Base-by-base conservation (phyloP, 768 basidiomycete genomes). In the Favolaschia claudopus region DNA sequence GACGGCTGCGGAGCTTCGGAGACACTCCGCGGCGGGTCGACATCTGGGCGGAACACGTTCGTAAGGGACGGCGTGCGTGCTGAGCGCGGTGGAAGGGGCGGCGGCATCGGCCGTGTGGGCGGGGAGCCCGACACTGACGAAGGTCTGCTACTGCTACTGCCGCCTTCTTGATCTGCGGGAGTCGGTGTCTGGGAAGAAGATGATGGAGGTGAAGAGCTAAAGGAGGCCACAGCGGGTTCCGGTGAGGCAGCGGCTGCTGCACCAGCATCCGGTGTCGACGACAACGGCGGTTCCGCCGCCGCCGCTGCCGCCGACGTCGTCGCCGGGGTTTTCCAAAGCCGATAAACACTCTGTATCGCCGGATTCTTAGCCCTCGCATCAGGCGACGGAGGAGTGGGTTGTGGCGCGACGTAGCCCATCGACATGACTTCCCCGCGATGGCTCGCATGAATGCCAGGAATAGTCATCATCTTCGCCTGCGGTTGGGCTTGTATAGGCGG, bases 401-500 rank as follows among this genome's bases (percentile, higher is more conserved):
- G 60, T 2, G 81, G 78, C 12, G 89, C 85, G 54, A 85, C 84
- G 66, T 91, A 88, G 12, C 93, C 93, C 81, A 95, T 82, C 4
- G 92, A 89, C 87, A 92, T 91, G 38, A 93, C 85, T 60, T 94
- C 91, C 9, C 89, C 90, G n/a, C 85, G 85, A 67, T 93, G 89
- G 65, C 87, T 91, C 4, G 86, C 91, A 67, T 93, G 92, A 58
- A 95, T 95, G 2, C 91, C 91, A 9, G 93, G 93, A 62, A 95
- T 94, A 14, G 85, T 87, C 93, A 95, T 95, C 37, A 83, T 89
- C 65, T 86, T 89, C 28, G 85, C 89, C 69, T 87, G 85, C 3
- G 92, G 92, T 67, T 93, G 93, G 17, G 86, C 86, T 63, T 88
- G 85, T 63, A 91, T 91, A 8, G 88, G 85, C 17, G 79, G 74